Percentiles rank a stretch among this genome's conserved stretches.
Evolutionary conservation across 129 eudicot genomes (phyloP).

Genomic region (Flaveria sonorensis): DNA sequence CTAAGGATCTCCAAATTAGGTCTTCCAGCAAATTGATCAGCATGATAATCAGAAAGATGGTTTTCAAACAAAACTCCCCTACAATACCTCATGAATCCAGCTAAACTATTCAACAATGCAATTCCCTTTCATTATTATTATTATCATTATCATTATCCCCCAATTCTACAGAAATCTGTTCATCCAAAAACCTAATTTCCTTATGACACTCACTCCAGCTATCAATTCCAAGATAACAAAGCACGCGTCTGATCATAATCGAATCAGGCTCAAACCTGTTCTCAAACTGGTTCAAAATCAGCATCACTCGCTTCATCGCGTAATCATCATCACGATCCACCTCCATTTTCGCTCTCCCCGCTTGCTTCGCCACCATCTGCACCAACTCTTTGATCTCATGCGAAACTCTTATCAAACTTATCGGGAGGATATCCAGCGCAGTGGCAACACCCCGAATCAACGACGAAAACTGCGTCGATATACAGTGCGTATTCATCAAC

Average conservation of each 20-base stretch:
- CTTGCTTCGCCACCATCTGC: constrained; percentile 63
- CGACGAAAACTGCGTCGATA: constrained; percentile 51
- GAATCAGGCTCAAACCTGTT: constrained; percentile 66
- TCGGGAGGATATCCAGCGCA: constrained; percentile 69
- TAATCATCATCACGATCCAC: constrained; percentile 54
- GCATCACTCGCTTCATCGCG: constrained; percentile 50
- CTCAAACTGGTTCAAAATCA: constrained; percentile 69
- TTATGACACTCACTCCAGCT: constrained; percentile 68
- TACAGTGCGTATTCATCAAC: constrained; percentile 57
- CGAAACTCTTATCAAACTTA: constrained; percentile 38
- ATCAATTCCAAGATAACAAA: constrained; percentile 48
- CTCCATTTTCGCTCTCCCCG: constrained; percentile 50
- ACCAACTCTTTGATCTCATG: constrained; percentile 59
- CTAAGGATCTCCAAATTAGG: constrained; percentile 41
- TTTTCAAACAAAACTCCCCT: constrained; percentile 69
- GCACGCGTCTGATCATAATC: constrained; percentile 46
- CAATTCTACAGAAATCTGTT: constrained; percentile 42
- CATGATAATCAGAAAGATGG: background rate
- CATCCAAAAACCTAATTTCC: constrained; percentile 68
- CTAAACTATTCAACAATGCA: constrained; percentile 55
- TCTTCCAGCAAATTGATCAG: constrained; percentile 33
- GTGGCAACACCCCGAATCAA: constrained; percentile 51
- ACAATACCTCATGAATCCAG: constrained; percentile 74
- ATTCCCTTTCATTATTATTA: constrained; percentile 43
- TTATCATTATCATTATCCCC: background rate